These are phyloP conservation scores for Entomophthora muscae DNA, from an alignment of 371 early-diverging fungal genomes.

Conservation along the genomic window DNA sequence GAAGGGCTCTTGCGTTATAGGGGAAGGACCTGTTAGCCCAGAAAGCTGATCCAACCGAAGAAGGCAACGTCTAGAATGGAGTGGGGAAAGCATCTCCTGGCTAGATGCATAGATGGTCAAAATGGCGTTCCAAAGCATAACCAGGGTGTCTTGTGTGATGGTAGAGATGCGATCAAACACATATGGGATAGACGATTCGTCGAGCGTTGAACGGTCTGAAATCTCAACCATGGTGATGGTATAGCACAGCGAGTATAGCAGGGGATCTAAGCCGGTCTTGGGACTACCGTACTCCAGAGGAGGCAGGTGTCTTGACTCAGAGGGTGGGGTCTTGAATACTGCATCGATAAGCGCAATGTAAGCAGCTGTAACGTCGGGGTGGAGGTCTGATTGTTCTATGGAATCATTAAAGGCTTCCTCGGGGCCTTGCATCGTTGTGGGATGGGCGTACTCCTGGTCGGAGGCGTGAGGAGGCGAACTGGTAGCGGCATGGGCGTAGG, in stretches of 20 bases:
- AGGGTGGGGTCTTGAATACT: slow-evolving; percentile 17
- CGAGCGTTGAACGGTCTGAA: slow-evolving; percentile 27
- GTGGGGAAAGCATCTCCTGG: background rate
- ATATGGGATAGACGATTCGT: background rate
- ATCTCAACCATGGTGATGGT: slow-evolving; percentile 51
- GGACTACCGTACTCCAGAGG: slow-evolving; percentile 3
- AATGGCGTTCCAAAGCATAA: slow-evolving; percentile 5
- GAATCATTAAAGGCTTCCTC: slow-evolving; percentile 3
- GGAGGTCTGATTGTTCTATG: slow-evolving; percentile 9
- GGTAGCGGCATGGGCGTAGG: background rate
- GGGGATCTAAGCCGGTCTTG: slow-evolving; percentile 21
- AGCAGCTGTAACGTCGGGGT: background rate
- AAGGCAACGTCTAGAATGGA: background rate
- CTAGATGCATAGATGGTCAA: background rate
- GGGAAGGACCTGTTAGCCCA: background rate
- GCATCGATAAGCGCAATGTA: slow-evolving; percentile 24
- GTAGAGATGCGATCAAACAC: slow-evolving; percentile 5
- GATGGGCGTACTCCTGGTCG: background rate
- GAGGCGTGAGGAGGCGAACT: background rate
- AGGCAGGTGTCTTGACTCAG: slow-evolving; percentile 4
- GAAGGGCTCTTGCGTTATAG: slow-evolving; percentile 1
- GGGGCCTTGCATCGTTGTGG: slow-evolving; percentile 4
- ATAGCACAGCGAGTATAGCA: slow-evolving; percentile 47
- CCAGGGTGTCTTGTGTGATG: background rate
- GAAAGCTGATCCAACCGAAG: background rate